Percentiles rank a stretch among this genome's conserved stretches.
phyloP scores from a whole-genome alignment of 2,329 filamentous ascomycete genomes.

The Pseudocercospora eumusae region DNA sequence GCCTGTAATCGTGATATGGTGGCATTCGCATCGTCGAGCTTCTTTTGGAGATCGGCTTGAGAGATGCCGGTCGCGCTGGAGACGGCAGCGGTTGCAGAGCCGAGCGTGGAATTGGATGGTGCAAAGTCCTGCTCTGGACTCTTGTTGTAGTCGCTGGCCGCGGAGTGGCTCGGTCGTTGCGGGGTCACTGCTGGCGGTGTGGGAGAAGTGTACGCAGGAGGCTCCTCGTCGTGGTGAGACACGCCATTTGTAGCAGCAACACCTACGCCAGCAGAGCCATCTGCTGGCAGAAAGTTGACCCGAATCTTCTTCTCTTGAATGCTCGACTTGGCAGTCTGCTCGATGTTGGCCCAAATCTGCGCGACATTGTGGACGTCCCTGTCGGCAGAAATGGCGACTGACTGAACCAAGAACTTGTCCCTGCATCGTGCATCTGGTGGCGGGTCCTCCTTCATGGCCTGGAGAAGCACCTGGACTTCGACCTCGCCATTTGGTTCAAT shows the following conservation, averaged over 20 bases:
- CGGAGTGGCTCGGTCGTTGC: constrained; percentile 36
- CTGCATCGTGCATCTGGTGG: constrained; percentile 83
- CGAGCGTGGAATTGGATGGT: constrained; percentile 42
- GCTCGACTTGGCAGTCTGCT: constrained; percentile 71
- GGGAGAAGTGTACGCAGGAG: constrained; percentile 59
- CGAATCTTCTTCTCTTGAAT: constrained; percentile 96
- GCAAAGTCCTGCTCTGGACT: constrained; percentile 38
- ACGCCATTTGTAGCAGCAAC: constrained; percentile 32
- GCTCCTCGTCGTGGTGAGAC: constrained; percentile 41
- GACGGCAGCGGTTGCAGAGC: constrained; percentile 45
- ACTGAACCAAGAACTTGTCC: constrained; percentile 97
- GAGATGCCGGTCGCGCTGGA: constrained; percentile 54
- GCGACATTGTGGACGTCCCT: constrained; percentile 80
- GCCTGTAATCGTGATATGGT: constrained; percentile 69
- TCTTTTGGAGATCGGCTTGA: constrained; percentile 66
- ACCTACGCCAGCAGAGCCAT: constrained; percentile 45
- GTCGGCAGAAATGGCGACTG: constrained; percentile 77
- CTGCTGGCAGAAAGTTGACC: constrained; percentile 75
- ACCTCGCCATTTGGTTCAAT: constrained; percentile 89
- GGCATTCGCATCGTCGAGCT: constrained; percentile 73
- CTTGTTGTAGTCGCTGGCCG: constrained; percentile 39
- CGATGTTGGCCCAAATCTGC: constrained; percentile 74
- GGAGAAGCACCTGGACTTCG: constrained; percentile 94
- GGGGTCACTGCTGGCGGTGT: constrained; percentile 54
- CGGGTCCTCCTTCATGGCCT: constrained; percentile 97